Evolutionary conservation across 257 asterid genomes (phyloP), one percentile per base, ranked within the genome.

Genomic region (Thymus quinquecostatus): DNA sequence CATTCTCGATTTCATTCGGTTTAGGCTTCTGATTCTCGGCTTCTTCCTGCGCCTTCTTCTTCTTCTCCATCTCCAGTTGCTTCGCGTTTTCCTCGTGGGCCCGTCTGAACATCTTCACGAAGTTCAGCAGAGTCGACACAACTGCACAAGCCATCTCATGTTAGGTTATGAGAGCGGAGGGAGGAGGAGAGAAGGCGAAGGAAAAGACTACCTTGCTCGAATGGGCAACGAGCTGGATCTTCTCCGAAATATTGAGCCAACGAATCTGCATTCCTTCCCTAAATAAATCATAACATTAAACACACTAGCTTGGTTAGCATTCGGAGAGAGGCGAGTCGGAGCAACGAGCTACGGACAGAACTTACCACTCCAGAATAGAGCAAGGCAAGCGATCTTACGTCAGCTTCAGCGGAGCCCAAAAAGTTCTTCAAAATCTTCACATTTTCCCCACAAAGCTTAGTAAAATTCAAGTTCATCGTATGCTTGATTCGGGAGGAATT

Each of bases 301-400:
- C 68, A 54, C 14, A 75, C 49, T 64, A 49, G 66, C 55, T 33
- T 41, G 29, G 53, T 50, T 50, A 54, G 30, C 30, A 36, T 60
- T 62, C 45, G 65, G 29, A 56, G 40, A 4, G 30, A 29, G 41
- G 69, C 27, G 10, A 34, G 11, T 8, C 30, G 36, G 59, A 60
- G 8, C 45, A 34, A 71, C 14, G 53, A 38, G 70, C 41, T 49
- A 11, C 21, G 40, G 69, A 11, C 21, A 33, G 69, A 75, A 75
- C 27, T 83, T 90, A 92, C 98, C 95, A 81, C 98, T 73, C 75
- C 90, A 12, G 95, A 78, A 78, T 86, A 90, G 51, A 89, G 88
- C 34, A 82, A 77, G 67, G 89, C 89, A 81, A 92, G 82, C 45
- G 98, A 88, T 75, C 84, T 77, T 79, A 85, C 97, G 80, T 92